These are phyloP conservation scores for Aspergillus spinulosporus DNA, from an alignment of 2,329 filamentous ascomycete species.

Conservation along the genomic window DNA sequence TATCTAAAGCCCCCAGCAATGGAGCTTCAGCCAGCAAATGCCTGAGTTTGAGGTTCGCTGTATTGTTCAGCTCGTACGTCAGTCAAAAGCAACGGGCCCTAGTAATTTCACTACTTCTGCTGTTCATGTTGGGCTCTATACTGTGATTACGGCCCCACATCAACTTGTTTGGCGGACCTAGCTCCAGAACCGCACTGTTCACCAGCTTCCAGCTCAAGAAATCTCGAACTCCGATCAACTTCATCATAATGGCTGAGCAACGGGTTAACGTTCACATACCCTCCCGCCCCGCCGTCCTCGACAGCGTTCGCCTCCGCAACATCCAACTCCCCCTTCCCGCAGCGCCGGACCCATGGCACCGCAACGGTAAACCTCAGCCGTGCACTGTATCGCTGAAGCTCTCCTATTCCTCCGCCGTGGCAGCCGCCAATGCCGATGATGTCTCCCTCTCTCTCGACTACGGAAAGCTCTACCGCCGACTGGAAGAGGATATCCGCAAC, in stretches of 20 bases:
- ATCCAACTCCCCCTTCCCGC: slow-evolving; percentile 47
- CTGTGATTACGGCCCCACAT: background rate
- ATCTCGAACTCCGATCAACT: background rate
- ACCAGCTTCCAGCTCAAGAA: background rate
- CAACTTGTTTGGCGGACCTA: background rate
- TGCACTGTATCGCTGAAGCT: slow-evolving; percentile 46
- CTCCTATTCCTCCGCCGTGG: slow-evolving; percentile 43
- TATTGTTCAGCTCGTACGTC: too few relatives aligned
- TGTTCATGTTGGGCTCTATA: background rate
- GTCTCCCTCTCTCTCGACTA: slow-evolving; percentile 50
- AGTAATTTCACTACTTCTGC: too few relatives aligned
- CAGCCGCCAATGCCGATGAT: slow-evolving; percentile 46
- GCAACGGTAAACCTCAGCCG: slow-evolving; percentile 47
- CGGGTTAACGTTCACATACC: slow-evolving; percentile 34
- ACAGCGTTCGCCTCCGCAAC: slow-evolving; percentile 44
- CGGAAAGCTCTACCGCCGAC: slow-evolving; percentile 47
- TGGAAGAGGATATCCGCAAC: slow-evolving; percentile 38
- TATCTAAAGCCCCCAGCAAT: background rate
- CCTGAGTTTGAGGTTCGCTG: background rate
- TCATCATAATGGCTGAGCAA: slow-evolving; percentile 26
- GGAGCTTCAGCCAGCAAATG: slow-evolving; percentile 5
- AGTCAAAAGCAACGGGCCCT: too few relatives aligned
- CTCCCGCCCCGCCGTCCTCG: slow-evolving; percentile 35
- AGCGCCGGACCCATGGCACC: slow-evolving; percentile 50
- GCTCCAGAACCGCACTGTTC: background rate